Evolutionary conservation across 257 asterid genomes (phyloP), one percentile per base, ranked within the genome.

Genomic region (Dorcoceras hygrometricum): DNA sequence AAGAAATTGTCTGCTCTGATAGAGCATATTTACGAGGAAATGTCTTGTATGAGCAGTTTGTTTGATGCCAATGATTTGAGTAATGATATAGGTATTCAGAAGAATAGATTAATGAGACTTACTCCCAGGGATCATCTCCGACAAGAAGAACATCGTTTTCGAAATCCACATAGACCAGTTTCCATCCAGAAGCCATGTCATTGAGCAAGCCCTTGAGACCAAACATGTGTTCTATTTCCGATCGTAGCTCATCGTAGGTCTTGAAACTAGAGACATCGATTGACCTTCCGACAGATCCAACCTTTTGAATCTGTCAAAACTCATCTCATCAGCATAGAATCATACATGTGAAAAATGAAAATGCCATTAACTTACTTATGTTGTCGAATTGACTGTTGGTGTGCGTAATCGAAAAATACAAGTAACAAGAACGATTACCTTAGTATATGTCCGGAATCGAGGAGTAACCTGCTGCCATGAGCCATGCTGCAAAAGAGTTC

Each of bases 101-200:
- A 31, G 63, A 65, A 19, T 14, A 53, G 39, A 39, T 22, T 58
- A 43, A 54, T 27, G 53, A 27, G 34, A 75, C 98, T 87, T 84
- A 91, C 98, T 89, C 96, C 96, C 98, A 91, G 46, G 98, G 96
- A 83, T 91, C 98, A 57, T 91, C 96, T 5, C 96, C 98, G 46
- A 89, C 92, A 10, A 91, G 95, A 34, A 89, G 95, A 27, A 89
- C 96, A 23, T 91, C 96, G 51, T 84, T 85, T 71, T 91, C 98
- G 9, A 81, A 91, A 71, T 91, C 96, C 61, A 91, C 96, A 20
- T 91, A 91, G n/a, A 89, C 98, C 72, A 91, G 79, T 81, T 87
- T 91, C 98, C 98, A 91, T 23, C 94, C 96, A 0, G 95, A 91
- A 31, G 89, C 83, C 0, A 89, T 75, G 79, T 89, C 96, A 48